Evolutionary conservation across 2,329 filamentous ascomycete genomes (phyloP), one percentile per base, ranked within the genome.

Genomic region (Fusarium sp.): DNA sequence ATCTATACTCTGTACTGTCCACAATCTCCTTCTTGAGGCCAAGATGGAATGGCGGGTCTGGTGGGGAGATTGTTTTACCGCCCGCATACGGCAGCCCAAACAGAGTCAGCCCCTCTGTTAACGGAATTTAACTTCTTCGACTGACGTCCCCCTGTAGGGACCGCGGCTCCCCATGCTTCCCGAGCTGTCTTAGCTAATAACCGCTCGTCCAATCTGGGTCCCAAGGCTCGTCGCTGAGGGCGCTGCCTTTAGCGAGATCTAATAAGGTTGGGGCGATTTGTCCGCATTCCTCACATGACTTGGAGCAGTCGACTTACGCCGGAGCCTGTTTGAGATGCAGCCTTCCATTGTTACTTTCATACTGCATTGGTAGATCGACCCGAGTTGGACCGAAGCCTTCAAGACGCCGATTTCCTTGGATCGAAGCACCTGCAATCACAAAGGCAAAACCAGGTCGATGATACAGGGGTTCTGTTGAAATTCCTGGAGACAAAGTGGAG

Each of bases 211-310:
- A 63, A 55, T 46, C 61, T 63, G 55, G 53, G 54, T 28, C 53
- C 34, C 50, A 52, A 67, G 67, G 49, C 67, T 70, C 59, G 48
- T 67, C 39, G 62, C 62, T 73, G 66, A 73, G 68, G 70, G 70
- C 68, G 70, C 70, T 69, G 70, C 70, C 66, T 65, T 44, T 60
- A 53, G 62, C 55, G 40, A 62, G 58, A 46, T 64, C 46, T 64
- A 58, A 42, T 24, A 62, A 58, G 38, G 68, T 63, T 65, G 67
- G 63, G 56, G 36, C 56, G 50, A 65, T 54, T 68, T 56, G 55
- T 56, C 54, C 45, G 65, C 61, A 66, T 68, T 68, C 65, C 61
- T 66, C 15, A n/a, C 36, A 26, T 34, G 36, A 38, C 23, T 54
- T 38, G 34, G 19, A 36, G 45, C 42, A 54, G 34, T 54, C 12